Conservation (phyloP, 345 rosid species). For the Hibiscus mutabilis region DNA sequence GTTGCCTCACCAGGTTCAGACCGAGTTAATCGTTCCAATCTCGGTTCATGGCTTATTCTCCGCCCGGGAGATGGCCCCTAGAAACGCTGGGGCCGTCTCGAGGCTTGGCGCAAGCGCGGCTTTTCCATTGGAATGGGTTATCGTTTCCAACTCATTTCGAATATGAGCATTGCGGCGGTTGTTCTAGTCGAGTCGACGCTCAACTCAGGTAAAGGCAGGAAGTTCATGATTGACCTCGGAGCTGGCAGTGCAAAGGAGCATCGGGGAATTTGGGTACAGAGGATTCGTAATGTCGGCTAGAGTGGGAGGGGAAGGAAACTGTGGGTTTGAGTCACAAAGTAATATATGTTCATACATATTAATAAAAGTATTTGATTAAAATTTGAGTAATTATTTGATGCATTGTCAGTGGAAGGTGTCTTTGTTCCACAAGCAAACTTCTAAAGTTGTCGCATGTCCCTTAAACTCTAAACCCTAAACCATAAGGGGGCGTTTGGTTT, state of each 20-base stretch:
- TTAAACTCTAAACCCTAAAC: too few relatives aligned
- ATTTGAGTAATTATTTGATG: too few relatives aligned
- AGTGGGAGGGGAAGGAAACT: too few relatives aligned
- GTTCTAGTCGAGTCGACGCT: neutral
- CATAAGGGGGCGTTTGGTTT: too few relatives aligned
- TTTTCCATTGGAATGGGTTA: constrained; percentile 62
- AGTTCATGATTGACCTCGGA: constrained; percentile 55
- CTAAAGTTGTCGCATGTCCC: too few relatives aligned
- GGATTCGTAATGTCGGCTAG: too few relatives aligned
- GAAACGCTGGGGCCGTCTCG: constrained; percentile 93
- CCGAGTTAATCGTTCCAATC: constrained; percentile 85
- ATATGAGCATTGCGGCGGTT: constrained; percentile 56
- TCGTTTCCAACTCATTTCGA: constrained; percentile 69
- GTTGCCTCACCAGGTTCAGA: constrained; percentile 84
- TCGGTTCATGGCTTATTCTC: constrained; percentile 83
- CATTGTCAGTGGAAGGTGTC: too few relatives aligned
- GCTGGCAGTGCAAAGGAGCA: neutral
- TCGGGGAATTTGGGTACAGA: too few relatives aligned
- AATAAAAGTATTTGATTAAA: too few relatives aligned
- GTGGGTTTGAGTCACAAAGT: too few relatives aligned
- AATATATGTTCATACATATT: too few relatives aligned
- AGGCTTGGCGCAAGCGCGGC: constrained; percentile 94
- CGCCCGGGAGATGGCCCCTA: constrained; percentile 75
- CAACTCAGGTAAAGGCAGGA: constrained; percentile 51
- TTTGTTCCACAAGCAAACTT: too few relatives aligned